Base-by-base conservation (phyloP, 805 yeast genomes). In the Pichia ethanolica region DNA sequence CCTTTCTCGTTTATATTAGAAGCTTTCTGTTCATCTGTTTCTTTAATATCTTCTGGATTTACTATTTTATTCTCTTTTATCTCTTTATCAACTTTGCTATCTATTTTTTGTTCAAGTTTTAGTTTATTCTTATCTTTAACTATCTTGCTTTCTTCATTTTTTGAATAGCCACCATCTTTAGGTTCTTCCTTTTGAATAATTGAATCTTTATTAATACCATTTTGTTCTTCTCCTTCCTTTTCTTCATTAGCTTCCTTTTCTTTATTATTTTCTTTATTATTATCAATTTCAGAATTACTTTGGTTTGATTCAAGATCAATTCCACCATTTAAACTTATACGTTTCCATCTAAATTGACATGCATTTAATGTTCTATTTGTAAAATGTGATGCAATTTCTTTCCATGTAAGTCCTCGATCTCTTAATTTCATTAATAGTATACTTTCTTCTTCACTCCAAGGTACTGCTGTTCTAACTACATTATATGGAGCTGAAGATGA, bases 331-430 rank as follows among this genome's bases (percentile, higher is more conserved):
- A 48, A 9, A 30, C 39, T 48, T 4, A 48, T 35, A 4, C 51
- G 33, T 20, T 48, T 49, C 52, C 52, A 49, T 45, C 48, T 49
- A 38, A 49, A 49, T 33, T 49, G 52, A 42, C 52, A 49, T 12
- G 52, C 52, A 37, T 49, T 49, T 9, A 49, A n/a, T 11, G 52
- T 49, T 14, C 52, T 28, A 32, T 41, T 45, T 12, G 42, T 12
- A 28, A 49, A 49, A 12, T 38, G 35, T 13, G 44, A 30, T 2
- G 52, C 35, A 26, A 49, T 49, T 45, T 49, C 49, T 42, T 42
- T 49, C 52, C 52, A 49, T 3, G 49, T 45, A 3, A 49, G 26
- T 1, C 52, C 49, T 7, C 28, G 13, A 3, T 45, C 46, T 33
- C 48, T 36, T 34, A 49, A 33, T 30, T 37, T 36, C 36, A 49